Evolutionary conservation across 1,139 yeast species (phyloP).

Genomic region (Debaryomyces psychrophilus): DNA sequence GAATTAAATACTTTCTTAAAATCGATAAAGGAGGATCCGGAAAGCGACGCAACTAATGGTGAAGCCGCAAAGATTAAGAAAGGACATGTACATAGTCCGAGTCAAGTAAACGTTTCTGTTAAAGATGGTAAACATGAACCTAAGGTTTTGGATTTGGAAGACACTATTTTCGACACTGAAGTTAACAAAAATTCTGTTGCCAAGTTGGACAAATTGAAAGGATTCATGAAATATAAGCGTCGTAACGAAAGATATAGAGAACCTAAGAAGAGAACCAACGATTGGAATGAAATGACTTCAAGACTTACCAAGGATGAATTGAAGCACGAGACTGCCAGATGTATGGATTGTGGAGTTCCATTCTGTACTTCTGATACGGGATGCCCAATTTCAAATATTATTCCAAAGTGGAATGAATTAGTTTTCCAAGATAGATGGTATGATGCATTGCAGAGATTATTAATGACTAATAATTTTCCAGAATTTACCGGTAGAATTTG

Average conservation of each 20-base stretch:
- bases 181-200: conserved; percentile 64
- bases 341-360: conserved; percentile 99
- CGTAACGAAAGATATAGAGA: conserved; percentile 86
- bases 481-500: conserved; percentile 98
- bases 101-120: conserved; percentile 28
- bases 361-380: conserved; percentile 98
- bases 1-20: conserved; percentile 62
- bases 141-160: conserved; percentile 85
- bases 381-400: conserved; percentile 94
- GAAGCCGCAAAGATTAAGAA: conserved; percentile 61
- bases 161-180: conserved; percentile 71
- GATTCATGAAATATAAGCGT: conserved; percentile 92
- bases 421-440: conserved; percentile 95
- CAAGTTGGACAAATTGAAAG: conserved; percentile 80
- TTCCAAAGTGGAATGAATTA: conserved; percentile 97
- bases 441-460: conserved; percentile 87
- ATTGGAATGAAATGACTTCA: conserved; percentile 89
- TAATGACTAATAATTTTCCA: conserved; percentile 98
- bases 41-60: conserved; percentile 86
- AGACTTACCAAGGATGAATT: conserved; percentile 86
- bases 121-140: conserved; percentile 65
- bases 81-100: conserved; percentile 45
- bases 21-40: conserved; percentile 76
- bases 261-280: conserved; percentile 74
- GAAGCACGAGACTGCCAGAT: conserved; percentile 92